Conservation (phyloP, 192 early-diverging fungal genomes). For the Dissophora ornata region DNA sequence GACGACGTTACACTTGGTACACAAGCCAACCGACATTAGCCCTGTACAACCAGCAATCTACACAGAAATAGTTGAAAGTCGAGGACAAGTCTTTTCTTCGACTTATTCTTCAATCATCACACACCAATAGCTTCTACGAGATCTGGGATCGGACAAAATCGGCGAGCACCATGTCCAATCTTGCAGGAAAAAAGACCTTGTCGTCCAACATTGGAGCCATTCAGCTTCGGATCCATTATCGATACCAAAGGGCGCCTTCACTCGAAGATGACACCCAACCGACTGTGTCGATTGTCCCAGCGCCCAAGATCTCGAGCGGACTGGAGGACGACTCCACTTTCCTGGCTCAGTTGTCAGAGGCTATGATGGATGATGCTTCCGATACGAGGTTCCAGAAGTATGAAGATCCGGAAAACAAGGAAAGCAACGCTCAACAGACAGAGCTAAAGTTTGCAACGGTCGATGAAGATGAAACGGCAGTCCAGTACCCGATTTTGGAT, state of each 20-base stretch:
- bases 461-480: conserved; percentile 31
- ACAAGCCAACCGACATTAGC: too few species aligned
- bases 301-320: conserved; percentile 32
- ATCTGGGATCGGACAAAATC: conserved; percentile 80
- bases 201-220: conserved; percentile 77
- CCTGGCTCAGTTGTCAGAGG: conserved; percentile 39
- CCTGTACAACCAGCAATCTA: too few species aligned
- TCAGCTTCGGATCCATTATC: conserved; percentile 74
- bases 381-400: conserved; percentile 57
- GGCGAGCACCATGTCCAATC: conserved; percentile 68
- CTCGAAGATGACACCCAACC: conserved; percentile 3
- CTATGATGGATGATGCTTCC: conserved; percentile 47
- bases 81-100: too few species aligned
- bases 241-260: conserved; percentile 60
- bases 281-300: conserved; percentile 17
- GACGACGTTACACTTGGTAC: too few species aligned
- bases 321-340: conserved; percentile 30
- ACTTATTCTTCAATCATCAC: too few species aligned
- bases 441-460: conserved; percentile 46
- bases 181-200: conserved; percentile 61
- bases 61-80: too few species aligned
- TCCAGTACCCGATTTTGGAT: conserved; percentile 48
- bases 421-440: conserved; percentile 5
- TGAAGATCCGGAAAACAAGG: conserved; percentile 46
- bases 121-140: conserved; percentile 79